Conservation (phyloP, 495 filamentous ascomycete genomes). For the Xylaria bambusicola region DNA sequence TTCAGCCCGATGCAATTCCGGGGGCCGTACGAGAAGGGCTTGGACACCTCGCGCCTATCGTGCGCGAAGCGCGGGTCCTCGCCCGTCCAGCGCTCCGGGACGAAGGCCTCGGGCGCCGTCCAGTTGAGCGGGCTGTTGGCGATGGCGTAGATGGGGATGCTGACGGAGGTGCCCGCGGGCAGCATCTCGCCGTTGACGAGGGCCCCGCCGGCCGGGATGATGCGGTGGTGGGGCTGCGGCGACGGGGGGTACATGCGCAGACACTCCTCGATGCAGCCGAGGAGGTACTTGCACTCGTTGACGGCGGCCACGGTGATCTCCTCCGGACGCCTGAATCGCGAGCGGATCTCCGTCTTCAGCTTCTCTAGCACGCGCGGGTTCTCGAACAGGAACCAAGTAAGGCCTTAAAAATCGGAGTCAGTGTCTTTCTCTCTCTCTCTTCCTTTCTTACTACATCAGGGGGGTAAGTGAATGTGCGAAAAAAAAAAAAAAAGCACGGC, state of each 20-base stretch:
- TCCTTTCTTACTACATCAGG: no score
- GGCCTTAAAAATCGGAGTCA: slow-evolving; percentile 10
- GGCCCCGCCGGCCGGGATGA: slow-evolving; percentile 43
- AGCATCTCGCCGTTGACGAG: slow-evolving; percentile 47
- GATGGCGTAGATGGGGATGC: slow-evolving; percentile 37
- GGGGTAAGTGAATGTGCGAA: no score
- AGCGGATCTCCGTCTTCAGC: slow-evolving; percentile 51
- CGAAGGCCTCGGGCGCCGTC: slow-evolving; percentile 39
- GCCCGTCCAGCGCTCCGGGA: slow-evolving; percentile 39
- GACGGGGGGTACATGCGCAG: slow-evolving; percentile 61
- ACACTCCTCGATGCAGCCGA: slow-evolving; percentile 56
- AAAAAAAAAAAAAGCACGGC: no score
- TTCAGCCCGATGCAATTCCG: slow-evolving; percentile 55
- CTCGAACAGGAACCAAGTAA: slow-evolving; percentile 51
- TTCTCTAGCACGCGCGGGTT: slow-evolving; percentile 43
- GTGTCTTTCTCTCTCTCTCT: no score
- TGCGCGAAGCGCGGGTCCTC: slow-evolving; percentile 31
- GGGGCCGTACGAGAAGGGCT: slow-evolving; percentile 48
- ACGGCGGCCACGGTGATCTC: slow-evolving; percentile 55
- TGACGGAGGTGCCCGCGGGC: slow-evolving; percentile 38
- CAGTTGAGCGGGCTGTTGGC: slow-evolving; percentile 37
- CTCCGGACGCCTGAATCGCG: slow-evolving; percentile 42
- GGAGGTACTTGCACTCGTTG: slow-evolving; percentile 50
- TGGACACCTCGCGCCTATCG: slow-evolving; percentile 22
- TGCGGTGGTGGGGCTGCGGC: slow-evolving; percentile 45